These are phyloP conservation scores for Gelatoporia subvermispora DNA, from an alignment of 768 basidiomycete genomes.

Conservation along the genomic window DNA sequence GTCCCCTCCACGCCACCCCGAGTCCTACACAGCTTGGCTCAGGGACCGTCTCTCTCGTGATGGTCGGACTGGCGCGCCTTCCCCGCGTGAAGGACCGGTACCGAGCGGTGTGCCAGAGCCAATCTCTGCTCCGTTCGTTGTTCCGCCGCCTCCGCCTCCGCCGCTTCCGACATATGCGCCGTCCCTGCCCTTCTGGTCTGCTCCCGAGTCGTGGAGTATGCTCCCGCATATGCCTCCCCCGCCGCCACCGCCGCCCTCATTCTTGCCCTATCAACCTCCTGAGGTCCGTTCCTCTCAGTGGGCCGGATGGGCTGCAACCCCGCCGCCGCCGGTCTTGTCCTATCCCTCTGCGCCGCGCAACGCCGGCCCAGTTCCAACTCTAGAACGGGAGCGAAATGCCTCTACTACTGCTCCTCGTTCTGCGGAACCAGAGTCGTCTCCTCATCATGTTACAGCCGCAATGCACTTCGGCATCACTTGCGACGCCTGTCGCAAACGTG, in stretches of 20 bases:
- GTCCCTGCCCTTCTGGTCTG: background rate
- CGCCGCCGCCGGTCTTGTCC: background rate
- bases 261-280: background rate
- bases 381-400: too few relatives aligned
- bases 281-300: background rate
- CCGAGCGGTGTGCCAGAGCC: background rate
- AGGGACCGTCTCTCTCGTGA: too few relatives aligned
- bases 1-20: too few relatives aligned
- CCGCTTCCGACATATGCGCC: background rate
- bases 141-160: background rate
- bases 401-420: background rate
- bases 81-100: background rate
- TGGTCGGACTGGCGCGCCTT: too few relatives aligned
- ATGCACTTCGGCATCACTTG: slow-evolving; percentile 12
- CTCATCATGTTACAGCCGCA: too few relatives aligned
- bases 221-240: background rate
- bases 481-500: slow-evolving; percentile 12
- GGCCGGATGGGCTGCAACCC: background rate
- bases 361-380: too few relatives aligned
- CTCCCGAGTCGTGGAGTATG: background rate
- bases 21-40: too few relatives aligned
- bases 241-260: background rate
- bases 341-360: too few relatives aligned
- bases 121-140: background rate
- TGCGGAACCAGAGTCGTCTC: too few relatives aligned